Base-by-base conservation (phyloP, 1,284 basidiomycete genomes). In the Ganoderma meredithae region DNA sequence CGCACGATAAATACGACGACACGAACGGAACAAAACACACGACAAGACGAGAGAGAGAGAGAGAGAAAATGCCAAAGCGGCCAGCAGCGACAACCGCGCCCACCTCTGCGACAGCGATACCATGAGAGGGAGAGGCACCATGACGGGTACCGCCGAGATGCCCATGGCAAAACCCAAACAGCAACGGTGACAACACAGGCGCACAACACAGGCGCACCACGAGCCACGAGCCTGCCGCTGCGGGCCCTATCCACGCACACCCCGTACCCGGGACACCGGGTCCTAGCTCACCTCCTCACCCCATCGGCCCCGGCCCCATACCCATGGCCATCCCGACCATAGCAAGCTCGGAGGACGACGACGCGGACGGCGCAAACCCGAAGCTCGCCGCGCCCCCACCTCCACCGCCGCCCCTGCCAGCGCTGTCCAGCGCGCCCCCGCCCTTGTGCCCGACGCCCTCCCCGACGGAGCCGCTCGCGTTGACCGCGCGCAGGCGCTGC, bases 121-220 rank as follows among this genome's bases (percentile, higher is more conserved):
- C 53, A 55, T 55, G 53, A 55, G 31, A 55, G 53, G 53, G 31
- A 55, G 27, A 33, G 53, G 47, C 47, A 49, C 47, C 47, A 49
- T 49, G 12, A 13, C 22, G 22, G 10, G 22, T 36, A 36, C 36
- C 36, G 36, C 36, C 36, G 36, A 36, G 36, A 36, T 36, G 36
- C 7, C 36, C 36, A 36, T 36, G 36, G 36, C 36, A 6, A 36
- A 6, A 36, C 36, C 36, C 36, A 36, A 36, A 1, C 36, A 36
- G 43, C 43, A 17, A 6, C 17, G n/a, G 1, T 6, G 7, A 17
- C 17, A 19, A 22, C 47, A 10, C 7, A 8, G 19, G 47, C 47
- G 22, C 47, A 49, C 47, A 19, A 22, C 47, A 10, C 7, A 8
- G 19, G 47, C 47, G 22, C 47, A 49, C 47, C 47, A 25, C 22